A percentile compares a stretch with the other conserved stretches of the same genome.
phyloP scores from a whole-genome alignment of 306 rosid species.

The Datisca glomerata region DNA sequence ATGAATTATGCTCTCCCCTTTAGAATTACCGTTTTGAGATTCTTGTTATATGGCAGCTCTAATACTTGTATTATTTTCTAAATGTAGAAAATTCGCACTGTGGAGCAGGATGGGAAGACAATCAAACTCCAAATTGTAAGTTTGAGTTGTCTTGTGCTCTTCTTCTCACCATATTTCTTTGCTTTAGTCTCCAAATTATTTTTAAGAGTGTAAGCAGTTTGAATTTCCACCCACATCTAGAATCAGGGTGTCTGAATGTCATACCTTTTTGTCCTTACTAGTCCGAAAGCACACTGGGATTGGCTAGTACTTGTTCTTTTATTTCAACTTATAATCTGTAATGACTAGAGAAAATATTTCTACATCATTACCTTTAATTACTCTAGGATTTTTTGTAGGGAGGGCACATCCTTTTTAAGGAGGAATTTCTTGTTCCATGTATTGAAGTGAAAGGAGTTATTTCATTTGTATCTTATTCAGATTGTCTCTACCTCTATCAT shows the following conservation, averaged over 20 bases:
- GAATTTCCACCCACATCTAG: too few species aligned
- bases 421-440: too few species aligned
- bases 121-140: constrained; percentile 80
- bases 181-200: not conserved
- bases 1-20: too few species aligned
- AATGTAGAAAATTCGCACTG: constrained; percentile 66
- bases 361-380: too few species aligned
- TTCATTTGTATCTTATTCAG: not conserved
- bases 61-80: constrained; percentile 7
- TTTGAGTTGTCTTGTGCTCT: constrained; percentile 5
- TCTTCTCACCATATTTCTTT: not conserved
- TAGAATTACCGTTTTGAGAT: not conserved
- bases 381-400: too few species aligned
- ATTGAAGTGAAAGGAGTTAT: not conserved
- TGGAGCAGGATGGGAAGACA: constrained; percentile 76
- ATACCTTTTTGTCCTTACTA: not conserved
- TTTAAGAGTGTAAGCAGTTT: too few species aligned
- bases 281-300: not conserved
- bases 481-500: not conserved
- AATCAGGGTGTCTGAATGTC: too few species aligned
- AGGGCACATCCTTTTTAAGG: too few species aligned
- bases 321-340: too few species aligned
- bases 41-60: constrained; percentile 1
- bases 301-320: too few species aligned
- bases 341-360: too few species aligned